phyloP scores from a whole-genome alignment of 257 asterid species.

The Plantago major region DNA sequence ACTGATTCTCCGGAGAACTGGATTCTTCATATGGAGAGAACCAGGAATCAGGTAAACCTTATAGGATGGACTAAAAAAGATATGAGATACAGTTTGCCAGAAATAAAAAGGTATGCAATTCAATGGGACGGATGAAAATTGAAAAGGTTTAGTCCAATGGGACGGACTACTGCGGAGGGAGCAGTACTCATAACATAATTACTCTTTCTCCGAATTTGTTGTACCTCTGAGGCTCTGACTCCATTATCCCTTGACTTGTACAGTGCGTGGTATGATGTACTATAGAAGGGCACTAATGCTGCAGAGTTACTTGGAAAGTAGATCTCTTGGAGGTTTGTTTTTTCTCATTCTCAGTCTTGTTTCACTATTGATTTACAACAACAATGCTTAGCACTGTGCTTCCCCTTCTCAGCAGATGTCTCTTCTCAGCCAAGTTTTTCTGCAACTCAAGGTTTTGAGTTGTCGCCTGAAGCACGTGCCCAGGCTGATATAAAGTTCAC shows the following conservation, averaged over 20 bases:
- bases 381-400: slow-evolving; percentile 21
- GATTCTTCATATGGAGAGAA: no score
- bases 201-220: background rate
- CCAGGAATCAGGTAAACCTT: no score
- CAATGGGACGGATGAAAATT: no score
- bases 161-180: no score
- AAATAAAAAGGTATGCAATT: no score
- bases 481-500: slow-evolving; percentile 96
- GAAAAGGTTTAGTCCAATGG: no score
- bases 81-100: no score
- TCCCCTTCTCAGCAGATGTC: slow-evolving; percentile 44
- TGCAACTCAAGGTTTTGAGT: slow-evolving; percentile 67
- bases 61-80: no score
- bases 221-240: slow-evolving; percentile 10
- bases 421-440: slow-evolving; percentile 45
- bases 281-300: slow-evolving; percentile 96
- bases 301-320: slow-evolving; percentile 83
- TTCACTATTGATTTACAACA: slow-evolving; percentile 11
- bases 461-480: slow-evolving; percentile 90
- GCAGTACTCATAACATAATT: background rate
- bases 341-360: slow-evolving; percentile 11
- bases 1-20: no score
- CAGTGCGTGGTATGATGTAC: slow-evolving; percentile 99
- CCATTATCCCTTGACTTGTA: slow-evolving; percentile 22
- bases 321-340: slow-evolving; percentile 67